Percentiles rank a stretch among this genome's conserved stretches.
Conservation (phyloP, 2,329 filamentous ascomycete species). For the Talaromyces pinophilus region DNA sequence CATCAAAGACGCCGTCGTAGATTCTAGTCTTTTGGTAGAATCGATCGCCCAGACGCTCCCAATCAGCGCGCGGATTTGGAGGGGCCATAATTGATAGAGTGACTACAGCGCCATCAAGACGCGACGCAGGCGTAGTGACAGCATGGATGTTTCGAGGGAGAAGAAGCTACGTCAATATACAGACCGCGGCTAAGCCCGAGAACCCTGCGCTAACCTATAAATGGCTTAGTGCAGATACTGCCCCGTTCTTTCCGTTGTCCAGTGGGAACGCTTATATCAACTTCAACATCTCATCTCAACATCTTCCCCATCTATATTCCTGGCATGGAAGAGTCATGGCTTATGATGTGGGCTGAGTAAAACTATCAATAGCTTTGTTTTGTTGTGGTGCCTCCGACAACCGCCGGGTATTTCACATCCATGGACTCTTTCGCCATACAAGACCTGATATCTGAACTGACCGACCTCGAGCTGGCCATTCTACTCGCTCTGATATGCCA, state of each 20-base stretch:
- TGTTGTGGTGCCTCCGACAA: neutral
- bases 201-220: neutral
- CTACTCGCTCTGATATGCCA: conserved; percentile 77
- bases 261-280: conserved; percentile 19
- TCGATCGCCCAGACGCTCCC: conserved; percentile 88
- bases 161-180: conserved; percentile 18
- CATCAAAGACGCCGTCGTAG: conserved; percentile 90
- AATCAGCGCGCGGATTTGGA: conserved; percentile 76
- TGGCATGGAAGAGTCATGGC: neutral
- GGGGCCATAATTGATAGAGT: conserved; percentile 32
- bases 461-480: conserved; percentile 83
- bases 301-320: neutral
- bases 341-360: neutral
- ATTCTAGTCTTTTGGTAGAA: conserved; percentile 95
- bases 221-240: neutral
- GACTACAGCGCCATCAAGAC: conserved; percentile 18
- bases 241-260: neutral
- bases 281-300: conserved; percentile 10
- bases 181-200: conserved; percentile 19
- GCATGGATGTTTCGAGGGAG: neutral
- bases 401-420: conserved; percentile 26
- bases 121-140: neutral
- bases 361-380: too few relatives aligned
- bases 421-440: conserved; percentile 67
- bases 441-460: conserved; percentile 72